These are phyloP conservation scores for Hermanozyma aechmeae DNA, from an alignment of 805 yeast genomes.

Conservation along the genomic window DNA sequence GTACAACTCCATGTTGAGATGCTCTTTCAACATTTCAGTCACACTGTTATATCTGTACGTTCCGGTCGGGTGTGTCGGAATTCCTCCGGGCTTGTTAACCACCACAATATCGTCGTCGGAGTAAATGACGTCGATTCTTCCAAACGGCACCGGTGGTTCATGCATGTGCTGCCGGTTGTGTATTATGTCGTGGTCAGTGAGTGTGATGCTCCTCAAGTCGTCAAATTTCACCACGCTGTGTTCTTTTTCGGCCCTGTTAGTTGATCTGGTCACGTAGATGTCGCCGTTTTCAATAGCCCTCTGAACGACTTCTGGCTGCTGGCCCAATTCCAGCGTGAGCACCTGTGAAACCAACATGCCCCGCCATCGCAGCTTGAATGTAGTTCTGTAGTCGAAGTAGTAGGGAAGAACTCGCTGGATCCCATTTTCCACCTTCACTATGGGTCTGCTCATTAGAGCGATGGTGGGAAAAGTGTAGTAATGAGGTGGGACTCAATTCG, in stretches of 20 bases:
- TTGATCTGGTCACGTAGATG: conserved; percentile 13
- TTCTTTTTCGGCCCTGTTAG: no score
- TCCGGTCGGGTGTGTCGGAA: conserved; percentile 47
- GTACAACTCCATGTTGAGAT: conserved; percentile 19
- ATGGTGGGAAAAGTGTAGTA: no score
- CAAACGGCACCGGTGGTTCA: conserved; percentile 22
- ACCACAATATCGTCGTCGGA: conserved; percentile 32
- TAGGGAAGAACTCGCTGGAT: conserved; percentile 29
- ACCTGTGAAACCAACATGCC: conserved; percentile 23
- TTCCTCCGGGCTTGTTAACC: conserved; percentile 42
- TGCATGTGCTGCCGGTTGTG: conserved; percentile 31
- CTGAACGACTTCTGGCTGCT: conserved; percentile 12
- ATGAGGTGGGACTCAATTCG: no score
- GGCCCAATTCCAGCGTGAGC: conserved; percentile 26
- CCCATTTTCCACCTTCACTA: no score
- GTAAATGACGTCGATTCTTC: conserved; percentile 16
- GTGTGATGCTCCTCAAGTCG: no score
- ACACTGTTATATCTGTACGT: conserved; percentile 34
- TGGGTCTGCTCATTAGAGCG: no score
- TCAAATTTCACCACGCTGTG: no score
- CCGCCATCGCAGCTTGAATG: conserved; percentile 30
- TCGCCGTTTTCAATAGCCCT: conserved; percentile 15
- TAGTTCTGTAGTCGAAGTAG: conserved; percentile 19
- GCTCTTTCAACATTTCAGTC: conserved; percentile 30
- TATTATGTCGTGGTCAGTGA: conserved; percentile 26